Evolutionary conservation across 495 filamentous ascomycete species (phyloP).

Genomic region (Aspergillus taichungensis): DNA sequence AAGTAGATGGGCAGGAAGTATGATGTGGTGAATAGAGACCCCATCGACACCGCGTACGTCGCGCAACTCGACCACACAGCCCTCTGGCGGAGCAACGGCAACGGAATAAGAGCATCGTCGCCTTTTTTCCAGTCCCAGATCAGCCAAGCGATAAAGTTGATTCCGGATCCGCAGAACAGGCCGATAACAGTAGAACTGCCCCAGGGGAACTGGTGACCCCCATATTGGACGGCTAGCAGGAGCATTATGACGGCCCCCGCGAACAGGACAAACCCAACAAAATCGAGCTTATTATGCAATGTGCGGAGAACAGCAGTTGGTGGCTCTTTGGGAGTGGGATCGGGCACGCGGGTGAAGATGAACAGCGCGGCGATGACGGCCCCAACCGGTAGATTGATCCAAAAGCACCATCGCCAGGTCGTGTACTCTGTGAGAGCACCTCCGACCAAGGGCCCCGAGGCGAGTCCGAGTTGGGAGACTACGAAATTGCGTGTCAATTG

Average conservation of each 20-base stretch:
- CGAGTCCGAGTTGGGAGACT: constrained; percentile 16
- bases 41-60: constrained; percentile 11
- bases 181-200: constrained; percentile 36
- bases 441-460: constrained; percentile 44
- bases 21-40: constrained; percentile 11
- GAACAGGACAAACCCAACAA: constrained; percentile 37
- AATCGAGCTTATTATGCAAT: constrained; percentile 29
- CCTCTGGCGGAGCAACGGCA: constrained; percentile 20
- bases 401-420: constrained; percentile 49
- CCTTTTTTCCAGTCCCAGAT: constrained; percentile 40
- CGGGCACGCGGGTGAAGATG: constrained; percentile 42
- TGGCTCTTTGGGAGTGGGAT: constrained; percentile 28
- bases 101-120: constrained; percentile 44
- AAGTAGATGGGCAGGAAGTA: constrained; percentile 33
- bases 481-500: too few relatives aligned
- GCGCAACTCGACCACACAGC: constrained; percentile 26
- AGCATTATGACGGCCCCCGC: constrained; percentile 37
- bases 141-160: constrained; percentile 31
- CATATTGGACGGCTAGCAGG: constrained; percentile 43
- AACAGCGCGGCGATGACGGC: constrained; percentile 36
- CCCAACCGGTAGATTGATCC: constrained; percentile 56
- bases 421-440: constrained; percentile 43
- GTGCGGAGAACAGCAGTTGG: constrained; percentile 15
- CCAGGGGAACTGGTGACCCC: constrained; percentile 35
- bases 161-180: constrained; percentile 42